Evolutionary conservation across 129 eudicot genomes (phyloP), one percentile per base, ranked within the genome.

Genomic region (Calendula officinalis): DNA sequence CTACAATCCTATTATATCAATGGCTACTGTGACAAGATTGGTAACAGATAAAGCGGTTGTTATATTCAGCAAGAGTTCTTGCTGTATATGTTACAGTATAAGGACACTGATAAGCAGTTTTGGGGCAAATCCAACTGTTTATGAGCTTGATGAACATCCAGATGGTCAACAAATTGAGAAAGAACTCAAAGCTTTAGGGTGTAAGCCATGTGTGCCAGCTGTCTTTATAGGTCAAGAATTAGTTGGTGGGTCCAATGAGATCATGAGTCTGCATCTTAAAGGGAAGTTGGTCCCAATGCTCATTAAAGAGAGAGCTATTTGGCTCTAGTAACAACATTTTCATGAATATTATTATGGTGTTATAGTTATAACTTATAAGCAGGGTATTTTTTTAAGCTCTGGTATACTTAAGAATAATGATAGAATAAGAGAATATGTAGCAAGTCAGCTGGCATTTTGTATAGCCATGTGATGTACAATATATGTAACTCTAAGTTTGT

Each of bases 81-180:
- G 50, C 15, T 45, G 50, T 45, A 11, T 45, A 12, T 45, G 15
- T 14, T 14, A 45, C 50, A 45, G 15, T 9, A 14, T 45, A n/a
- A 45, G 15, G 13, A 45, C 50, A 45, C 50, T 85, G 4, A 75
- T 85, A 64, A 66, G 66, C 27, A 82, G 85, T 74, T 81, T 78
- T 48, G 92, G 92, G 40, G 92, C 88, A 15, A 82, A 85, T 70
- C 78, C 85, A 3, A 76, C 81, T 7, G 85, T 85, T 33, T 82
- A 78, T 56, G 81, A 85, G 78, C 77, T 85, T 32, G 88, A 82
- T 51, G 70, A 84, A 60, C 74, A 65, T 45, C 82, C 78, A 34
- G 71, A 81, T 44, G 88, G 92, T 9, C 68, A 68, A 42, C 74
- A 53, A 68, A 69, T 86, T 6, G 89, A 86, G 60, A 75, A 55